Evolutionary conservation across 306 rosid species (phyloP).

Genomic region (Cyclanthera cordifolia): DNA sequence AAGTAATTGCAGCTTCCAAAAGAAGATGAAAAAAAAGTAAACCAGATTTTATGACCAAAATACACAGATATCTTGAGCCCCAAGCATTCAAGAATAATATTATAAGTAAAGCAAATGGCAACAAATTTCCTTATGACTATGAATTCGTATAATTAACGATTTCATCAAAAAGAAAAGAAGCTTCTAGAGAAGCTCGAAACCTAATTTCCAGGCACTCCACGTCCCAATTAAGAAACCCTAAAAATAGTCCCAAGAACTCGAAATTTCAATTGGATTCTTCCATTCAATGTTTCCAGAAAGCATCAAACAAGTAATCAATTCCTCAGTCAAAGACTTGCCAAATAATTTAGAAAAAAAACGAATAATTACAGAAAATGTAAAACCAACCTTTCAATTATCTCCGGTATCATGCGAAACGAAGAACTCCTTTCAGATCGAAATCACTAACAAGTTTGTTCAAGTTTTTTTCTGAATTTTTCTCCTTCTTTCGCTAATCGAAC

Average conservation of each 20-base stretch:
- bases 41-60: neutral
- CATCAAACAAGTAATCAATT: neutral
- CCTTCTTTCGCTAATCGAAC: neutral
- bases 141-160: neutral
- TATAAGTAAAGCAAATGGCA: neutral
- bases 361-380: neutral
- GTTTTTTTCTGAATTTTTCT: neutral
- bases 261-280: neutral
- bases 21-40: neutral
- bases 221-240: neutral
- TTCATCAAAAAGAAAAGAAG: neutral
- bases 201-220: neutral
- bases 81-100: neutral
- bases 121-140: neutral
- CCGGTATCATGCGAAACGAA: conserved; percentile 6
- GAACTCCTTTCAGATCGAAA: neutral
- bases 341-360: no score
- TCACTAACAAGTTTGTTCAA: neutral
- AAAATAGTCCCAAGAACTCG: neutral
- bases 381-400: conserved; percentile 28
- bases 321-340: neutral
- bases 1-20: neutral
- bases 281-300: neutral
- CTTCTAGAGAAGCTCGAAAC: conserved; percentile 8
- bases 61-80: conserved; percentile 6